These are phyloP conservation scores for Sporisorium iseilematis-ciliati DNA, from an alignment of 1,284 basidiomycete genomes.

Conservation along the genomic window DNA sequence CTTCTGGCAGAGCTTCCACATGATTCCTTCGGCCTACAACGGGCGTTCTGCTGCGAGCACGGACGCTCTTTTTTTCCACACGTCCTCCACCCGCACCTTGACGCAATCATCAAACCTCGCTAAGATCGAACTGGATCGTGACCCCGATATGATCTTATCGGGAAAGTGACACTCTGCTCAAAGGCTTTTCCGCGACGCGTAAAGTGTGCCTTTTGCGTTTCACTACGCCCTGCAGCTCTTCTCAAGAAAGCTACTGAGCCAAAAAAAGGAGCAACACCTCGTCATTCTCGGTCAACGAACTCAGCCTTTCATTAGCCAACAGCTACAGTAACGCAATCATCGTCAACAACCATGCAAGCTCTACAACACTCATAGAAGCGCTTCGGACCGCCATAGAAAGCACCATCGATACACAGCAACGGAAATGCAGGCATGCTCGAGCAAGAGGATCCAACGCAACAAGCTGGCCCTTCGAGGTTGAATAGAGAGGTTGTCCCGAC, in stretches of 20 bases:
- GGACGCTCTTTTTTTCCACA: not conserved
- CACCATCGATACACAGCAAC: not conserved
- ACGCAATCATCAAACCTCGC: slow-evolving; percentile 12
- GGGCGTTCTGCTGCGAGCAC: not conserved
- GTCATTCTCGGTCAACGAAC: not conserved
- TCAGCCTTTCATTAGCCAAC: not conserved
- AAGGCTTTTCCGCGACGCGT: slow-evolving; percentile 22
- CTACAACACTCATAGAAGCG: slow-evolving; percentile 1
- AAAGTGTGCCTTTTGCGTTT: slow-evolving; percentile 14
- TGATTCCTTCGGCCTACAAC: slow-evolving; percentile 6
- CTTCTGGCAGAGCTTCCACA: not conserved
- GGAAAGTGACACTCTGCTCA: slow-evolving; percentile 20
- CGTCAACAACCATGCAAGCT: not conserved
- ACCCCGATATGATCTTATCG: slow-evolving; percentile 1
- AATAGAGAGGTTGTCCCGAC: slow-evolving; percentile 29
- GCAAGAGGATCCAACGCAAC: not conserved
- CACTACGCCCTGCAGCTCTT: slow-evolving; percentile 15
- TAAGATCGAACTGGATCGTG: not conserved
- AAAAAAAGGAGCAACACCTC: slow-evolving; percentile 31
- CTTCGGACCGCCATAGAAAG: not conserved
- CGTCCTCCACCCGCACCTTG: slow-evolving; percentile 16
- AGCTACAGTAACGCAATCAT: not conserved
- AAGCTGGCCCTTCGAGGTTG: slow-evolving; percentile 3
- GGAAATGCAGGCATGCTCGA: slow-evolving; percentile 34
- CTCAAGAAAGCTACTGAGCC: not conserved